phyloP scores from a whole-genome alignment of 164 flowering plant genomes.

The Macadamia tetraphylla region DNA sequence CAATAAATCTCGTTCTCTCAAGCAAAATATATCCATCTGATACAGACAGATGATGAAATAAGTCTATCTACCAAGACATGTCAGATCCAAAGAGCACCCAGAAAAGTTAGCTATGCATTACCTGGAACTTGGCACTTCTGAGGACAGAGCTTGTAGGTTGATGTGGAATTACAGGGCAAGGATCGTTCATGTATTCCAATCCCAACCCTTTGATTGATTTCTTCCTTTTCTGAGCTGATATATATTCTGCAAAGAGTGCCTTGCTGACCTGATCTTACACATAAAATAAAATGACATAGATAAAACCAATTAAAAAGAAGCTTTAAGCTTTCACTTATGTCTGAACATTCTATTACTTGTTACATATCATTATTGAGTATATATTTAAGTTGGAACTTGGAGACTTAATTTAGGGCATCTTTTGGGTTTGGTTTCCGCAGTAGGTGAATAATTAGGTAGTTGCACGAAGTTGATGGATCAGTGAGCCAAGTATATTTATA shows the following conservation, averaged over 20 bases:
- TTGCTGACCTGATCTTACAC: conserved; percentile 68
- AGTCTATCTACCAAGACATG: neutral
- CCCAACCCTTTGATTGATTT: conserved; percentile 70
- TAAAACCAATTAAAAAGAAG: neutral
- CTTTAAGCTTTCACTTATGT: neutral
- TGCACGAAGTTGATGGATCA: too few species aligned
- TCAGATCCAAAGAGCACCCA: too few species aligned
- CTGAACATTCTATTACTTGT: too few species aligned
- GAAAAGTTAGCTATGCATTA: conserved; percentile 10
- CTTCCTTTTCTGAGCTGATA: conserved; percentile 50
- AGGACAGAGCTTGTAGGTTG: conserved; percentile 54
- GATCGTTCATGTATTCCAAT: conserved; percentile 78
- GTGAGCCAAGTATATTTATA: too few species aligned
- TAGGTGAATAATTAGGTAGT: too few species aligned
- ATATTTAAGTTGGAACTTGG: too few species aligned
- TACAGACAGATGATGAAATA: conserved; percentile 7
- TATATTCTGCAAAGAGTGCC: conserved; percentile 72
- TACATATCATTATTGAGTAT: too few species aligned
- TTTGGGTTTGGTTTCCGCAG: too few species aligned
- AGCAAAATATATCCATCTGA: conserved; percentile 52
- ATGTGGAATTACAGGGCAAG: conserved; percentile 66
- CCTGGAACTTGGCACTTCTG: conserved; percentile 80
- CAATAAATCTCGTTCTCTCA: conserved; percentile 75
- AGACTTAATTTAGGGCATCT: too few species aligned
- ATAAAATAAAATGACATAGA: neutral